Evolutionary conservation across 768 basidiomycete species (phyloP), one percentile per base, ranked within the genome.

Genomic region (Amanita thiersii): DNA sequence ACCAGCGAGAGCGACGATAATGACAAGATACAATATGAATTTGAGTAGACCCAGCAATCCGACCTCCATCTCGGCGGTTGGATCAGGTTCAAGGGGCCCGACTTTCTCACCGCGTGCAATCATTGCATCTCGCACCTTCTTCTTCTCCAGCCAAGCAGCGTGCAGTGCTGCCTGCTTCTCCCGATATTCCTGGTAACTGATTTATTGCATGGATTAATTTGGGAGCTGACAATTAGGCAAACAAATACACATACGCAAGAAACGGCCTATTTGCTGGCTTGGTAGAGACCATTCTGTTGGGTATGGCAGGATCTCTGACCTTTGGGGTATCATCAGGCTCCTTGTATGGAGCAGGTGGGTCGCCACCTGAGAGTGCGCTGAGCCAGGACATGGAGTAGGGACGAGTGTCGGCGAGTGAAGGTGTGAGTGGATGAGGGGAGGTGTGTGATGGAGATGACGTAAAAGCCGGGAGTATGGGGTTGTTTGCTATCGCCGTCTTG

Each of bases 231-330:
- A n/a, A n/a, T n/a, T n/a, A n/a, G 9, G n/a, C 39, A 41, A 29
- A 23, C 38, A n/a, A 40, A 30, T 46, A 39, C 21, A 58, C 53
- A 49, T 65, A 90, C 79, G 77, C 77, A 20, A 93, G 73, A 62
- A 88, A 91, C 6, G 92, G 87, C 45, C 71, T 69, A 63, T 94
- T 96, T 21, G 90, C 87, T 31, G 77, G 62, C 66, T 93, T 94
- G 48, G 75, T 77, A 19, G 82, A 75, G 28, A 93, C 86, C 69
- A 75, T 73, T 50, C 85, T 73, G 44, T 73, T 69, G 2, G 80
- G 75, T 47, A 81, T 74, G 40, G 60, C 49, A 41, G 83, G 82
- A 60, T 86, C 84, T 49, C 65, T 57, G 3, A 79, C 75, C 60
- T 74, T 75, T 36, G 63, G 67, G 42, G 74, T 65, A 38, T 65